Percentiles rank a stretch among this genome's conserved stretches.
Evolutionary conservation across 257 asterid genomes (phyloP).

Genomic region (Lycium ferocissimum): DNA sequence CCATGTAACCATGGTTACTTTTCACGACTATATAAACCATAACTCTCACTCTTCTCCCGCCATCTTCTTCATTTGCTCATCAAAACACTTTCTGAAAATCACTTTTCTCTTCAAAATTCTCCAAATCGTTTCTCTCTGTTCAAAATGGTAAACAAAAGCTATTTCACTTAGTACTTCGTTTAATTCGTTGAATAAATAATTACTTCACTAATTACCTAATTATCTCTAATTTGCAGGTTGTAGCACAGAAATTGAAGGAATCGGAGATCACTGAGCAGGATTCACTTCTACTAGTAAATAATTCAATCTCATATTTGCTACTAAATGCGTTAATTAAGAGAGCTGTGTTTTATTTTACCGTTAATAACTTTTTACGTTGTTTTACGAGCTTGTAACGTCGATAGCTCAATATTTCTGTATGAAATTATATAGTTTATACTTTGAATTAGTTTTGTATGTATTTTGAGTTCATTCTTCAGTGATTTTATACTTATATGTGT

Average conservation of each 20-base stretch:
- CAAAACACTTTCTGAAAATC: slow-evolving; percentile 26
- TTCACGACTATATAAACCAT: not conserved
- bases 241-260: slow-evolving; percentile 83
- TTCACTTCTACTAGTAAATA: slow-evolving; percentile 78
- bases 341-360: not conserved
- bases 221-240: slow-evolving; percentile 57
- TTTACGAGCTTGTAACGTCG: no score
- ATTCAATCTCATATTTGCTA: not conserved
- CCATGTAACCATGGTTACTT: not conserved
- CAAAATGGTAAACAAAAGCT: not conserved
- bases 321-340: not conserved
- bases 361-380: not conserved
- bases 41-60: not conserved
- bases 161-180: not conserved
- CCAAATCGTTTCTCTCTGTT: not conserved
- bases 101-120: not conserved
- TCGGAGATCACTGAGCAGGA: slow-evolving; percentile 96
- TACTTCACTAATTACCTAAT: not conserved
- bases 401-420: no score
- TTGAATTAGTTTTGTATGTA: no score
- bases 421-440: no score
- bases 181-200: not conserved
- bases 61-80: not conserved
- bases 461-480: no score
- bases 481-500: not conserved